These are phyloP conservation scores for Mucor sp. DNA, from an alignment of 371 early-diverging fungal species.

Conservation along the genomic window DNA sequence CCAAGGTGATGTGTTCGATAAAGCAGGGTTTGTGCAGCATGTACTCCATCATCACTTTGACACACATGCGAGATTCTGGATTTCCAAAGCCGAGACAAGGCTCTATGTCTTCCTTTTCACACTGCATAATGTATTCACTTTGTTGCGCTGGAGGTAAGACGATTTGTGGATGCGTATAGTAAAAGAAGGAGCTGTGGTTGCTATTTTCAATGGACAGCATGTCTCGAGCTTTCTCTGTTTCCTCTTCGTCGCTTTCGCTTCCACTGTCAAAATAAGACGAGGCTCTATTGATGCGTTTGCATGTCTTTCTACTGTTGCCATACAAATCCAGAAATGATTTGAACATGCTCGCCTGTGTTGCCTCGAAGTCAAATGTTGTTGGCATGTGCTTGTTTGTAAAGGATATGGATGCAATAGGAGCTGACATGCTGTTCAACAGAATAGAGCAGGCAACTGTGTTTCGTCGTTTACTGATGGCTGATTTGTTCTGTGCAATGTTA, in stretches of 20 bases:
- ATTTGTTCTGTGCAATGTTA: not conserved
- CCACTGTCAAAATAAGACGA: not conserved
- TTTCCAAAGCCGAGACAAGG: constrained; percentile 18
- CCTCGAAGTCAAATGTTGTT: not conserved
- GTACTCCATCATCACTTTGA: constrained; percentile 8
- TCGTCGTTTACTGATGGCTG: not conserved
- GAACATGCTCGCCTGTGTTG: not conserved
- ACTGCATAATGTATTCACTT: constrained; percentile 11
- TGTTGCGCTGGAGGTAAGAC: not conserved
- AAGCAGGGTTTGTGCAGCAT: constrained; percentile 15
- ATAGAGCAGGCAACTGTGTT: not conserved
- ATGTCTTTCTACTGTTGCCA: not conserved
- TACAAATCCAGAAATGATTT: not conserved
- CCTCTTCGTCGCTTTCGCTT: not conserved
- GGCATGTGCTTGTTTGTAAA: not conserved
- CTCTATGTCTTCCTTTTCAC: constrained; percentile 21
- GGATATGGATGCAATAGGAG: not conserved
- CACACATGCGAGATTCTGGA: constrained; percentile 10
- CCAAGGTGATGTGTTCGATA: constrained; percentile 13
- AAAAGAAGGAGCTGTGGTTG: not conserved
- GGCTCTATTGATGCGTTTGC: not conserved
- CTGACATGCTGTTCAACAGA: not conserved
- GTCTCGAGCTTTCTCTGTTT: not conserved
- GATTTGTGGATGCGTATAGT: not conserved
- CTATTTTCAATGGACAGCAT: not conserved